A percentile compares a stretch with the other conserved stretches of the same genome.
Evolutionary conservation across 1,284 basidiomycete species (phyloP).

Genomic region (Melampsora medusae): DNA sequence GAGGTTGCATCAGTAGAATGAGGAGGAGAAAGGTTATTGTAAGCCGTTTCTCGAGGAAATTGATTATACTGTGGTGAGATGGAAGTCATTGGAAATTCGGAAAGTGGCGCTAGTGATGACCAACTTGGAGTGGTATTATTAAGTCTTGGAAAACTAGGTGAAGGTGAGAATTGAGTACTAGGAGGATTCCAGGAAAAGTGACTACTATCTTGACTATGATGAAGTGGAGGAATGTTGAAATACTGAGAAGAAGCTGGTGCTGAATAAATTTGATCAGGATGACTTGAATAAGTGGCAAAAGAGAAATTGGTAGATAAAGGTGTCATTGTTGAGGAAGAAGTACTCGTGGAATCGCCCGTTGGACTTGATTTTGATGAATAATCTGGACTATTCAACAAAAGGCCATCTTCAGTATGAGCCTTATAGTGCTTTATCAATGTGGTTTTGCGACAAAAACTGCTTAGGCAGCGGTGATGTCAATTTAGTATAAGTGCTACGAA

Average conservation of each 20-base stretch:
- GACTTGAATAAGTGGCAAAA: background rate
- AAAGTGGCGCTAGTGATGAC: background rate
- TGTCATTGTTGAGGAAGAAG: background rate
- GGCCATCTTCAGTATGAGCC: slow-evolving; percentile 47
- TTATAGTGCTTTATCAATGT: slow-evolving; percentile 57
- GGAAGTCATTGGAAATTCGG: background rate
- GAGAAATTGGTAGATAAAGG: background rate
- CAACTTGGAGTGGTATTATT: background rate
- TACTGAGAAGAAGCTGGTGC: slow-evolving; percentile 8
- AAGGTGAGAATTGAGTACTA: background rate
- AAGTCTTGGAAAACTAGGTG: background rate
- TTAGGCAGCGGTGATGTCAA: background rate
- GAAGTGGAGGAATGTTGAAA: background rate
- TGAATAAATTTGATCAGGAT: background rate
- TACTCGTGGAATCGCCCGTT: background rate
- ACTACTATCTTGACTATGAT: background rate
- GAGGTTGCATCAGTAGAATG: background rate
- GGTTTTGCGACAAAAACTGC: slow-evolving; percentile 56
- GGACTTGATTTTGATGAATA: slow-evolving; percentile 1
- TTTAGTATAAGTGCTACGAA: background rate
- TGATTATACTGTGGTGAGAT: background rate
- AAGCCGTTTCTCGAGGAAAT: background rate
- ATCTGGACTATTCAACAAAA: slow-evolving; percentile 33
- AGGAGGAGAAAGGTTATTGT: background rate
- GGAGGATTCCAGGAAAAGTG: background rate